Evolutionary conservation across 345 rosid genomes (phyloP).

Genomic region (Reutealis trisperma): DNA sequence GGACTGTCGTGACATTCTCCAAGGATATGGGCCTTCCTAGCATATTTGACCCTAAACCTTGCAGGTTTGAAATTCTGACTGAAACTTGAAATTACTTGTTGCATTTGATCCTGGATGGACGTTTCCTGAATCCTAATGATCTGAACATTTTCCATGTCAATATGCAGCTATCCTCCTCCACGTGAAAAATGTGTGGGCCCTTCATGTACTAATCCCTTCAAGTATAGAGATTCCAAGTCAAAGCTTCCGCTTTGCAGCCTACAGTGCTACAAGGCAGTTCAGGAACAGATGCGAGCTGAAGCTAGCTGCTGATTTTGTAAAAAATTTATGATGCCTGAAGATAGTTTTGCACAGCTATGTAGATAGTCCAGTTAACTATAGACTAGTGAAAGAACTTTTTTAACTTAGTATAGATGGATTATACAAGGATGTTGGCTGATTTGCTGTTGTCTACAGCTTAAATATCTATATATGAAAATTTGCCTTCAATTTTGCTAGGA

Average conservation of each 20-base stretch:
- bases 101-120: background rate
- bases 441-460: background rate
- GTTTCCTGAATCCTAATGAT: constrained; percentile 14
- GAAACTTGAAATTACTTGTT: background rate
- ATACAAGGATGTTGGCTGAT: background rate
- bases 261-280: constrained; percentile 82
- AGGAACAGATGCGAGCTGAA: constrained; percentile 34
- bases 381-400: constrained; percentile 4
- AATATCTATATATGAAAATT: background rate
- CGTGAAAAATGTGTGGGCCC: constrained; percentile 90
- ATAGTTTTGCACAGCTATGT: background rate
- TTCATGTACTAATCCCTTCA: constrained; percentile 69
- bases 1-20: constrained; percentile 78
- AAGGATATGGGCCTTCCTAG: constrained; percentile 74
- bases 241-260: constrained; percentile 93
- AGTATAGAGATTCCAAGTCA: constrained; percentile 84
- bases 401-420: background rate
- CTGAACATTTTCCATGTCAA: constrained; percentile 4
- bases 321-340: background rate
- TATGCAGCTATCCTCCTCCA: constrained; percentile 83
- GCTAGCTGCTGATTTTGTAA: background rate
- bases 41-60: constrained; percentile 60
- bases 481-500: background rate
- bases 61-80: constrained; percentile 36
- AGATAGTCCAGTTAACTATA: background rate